Percentiles rank a stretch among this genome's conserved stretches.
These are phyloP conservation scores for Cetradonia linearis DNA, from an alignment of 495 filamentous ascomycete genomes.

Conservation along the genomic window DNA sequence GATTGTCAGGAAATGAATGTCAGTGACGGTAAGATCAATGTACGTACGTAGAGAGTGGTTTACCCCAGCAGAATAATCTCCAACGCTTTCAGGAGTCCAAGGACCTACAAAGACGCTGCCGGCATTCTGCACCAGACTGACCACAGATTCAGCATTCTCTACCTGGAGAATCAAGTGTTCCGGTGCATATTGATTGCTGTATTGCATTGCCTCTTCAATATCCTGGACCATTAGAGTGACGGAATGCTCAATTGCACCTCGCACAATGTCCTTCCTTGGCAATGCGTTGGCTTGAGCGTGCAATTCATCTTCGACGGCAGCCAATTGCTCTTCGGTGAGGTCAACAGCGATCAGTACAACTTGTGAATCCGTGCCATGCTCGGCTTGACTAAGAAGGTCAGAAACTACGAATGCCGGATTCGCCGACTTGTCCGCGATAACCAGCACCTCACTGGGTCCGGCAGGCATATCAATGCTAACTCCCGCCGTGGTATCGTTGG, in stretches of 20 bases:
- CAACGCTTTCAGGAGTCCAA: slow-evolving; percentile 96
- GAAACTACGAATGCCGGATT: slow-evolving; percentile 94
- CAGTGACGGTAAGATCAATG: slow-evolving; percentile 17
- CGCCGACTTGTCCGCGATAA: slow-evolving; percentile 81
- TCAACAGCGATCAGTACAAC: slow-evolving; percentile 85
- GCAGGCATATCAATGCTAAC: slow-evolving; percentile 99
- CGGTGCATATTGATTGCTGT: slow-evolving; percentile 93
- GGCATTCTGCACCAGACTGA: slow-evolving; percentile 79
- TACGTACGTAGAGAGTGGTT: slow-evolving; percentile 84
- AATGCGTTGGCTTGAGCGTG: slow-evolving; percentile 81
- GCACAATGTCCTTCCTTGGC: slow-evolving; percentile 84
- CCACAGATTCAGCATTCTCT: slow-evolving; percentile 55
- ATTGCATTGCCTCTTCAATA: slow-evolving; percentile 70
- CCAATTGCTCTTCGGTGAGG: slow-evolving; percentile 57
- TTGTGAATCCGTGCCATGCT: slow-evolving; percentile 92
- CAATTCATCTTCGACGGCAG: slow-evolving; percentile 81
- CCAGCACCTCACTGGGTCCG: slow-evolving; percentile 90
- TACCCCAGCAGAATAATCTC: slow-evolving; percentile 94
- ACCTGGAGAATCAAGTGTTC: slow-evolving; percentile 95
- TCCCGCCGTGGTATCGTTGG: slow-evolving; percentile 87
- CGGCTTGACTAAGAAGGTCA: slow-evolving; percentile 88
- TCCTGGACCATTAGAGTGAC: slow-evolving; percentile 74
- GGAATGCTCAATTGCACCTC: slow-evolving; percentile 82
- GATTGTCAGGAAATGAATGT: not conserved
- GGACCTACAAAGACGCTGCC: slow-evolving; percentile 90